phyloP scores from a whole-genome alignment of 345 rosid genomes.

The Populus davidiana region DNA sequence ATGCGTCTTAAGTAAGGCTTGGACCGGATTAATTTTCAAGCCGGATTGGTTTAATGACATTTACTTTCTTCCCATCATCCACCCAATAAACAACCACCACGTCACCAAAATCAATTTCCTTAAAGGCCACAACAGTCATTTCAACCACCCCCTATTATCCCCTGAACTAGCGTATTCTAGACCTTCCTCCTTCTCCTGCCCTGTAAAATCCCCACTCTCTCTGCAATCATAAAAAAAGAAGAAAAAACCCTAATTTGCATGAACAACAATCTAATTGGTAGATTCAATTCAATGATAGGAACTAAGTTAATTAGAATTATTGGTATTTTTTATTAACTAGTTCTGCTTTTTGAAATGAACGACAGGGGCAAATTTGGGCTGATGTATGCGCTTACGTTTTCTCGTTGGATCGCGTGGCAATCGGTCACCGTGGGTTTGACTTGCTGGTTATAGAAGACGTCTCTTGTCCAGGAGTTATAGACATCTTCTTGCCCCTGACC shows the following conservation, averaged over 20 bases:
- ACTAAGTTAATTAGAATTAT: too few species aligned
- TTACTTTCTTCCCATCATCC: background rate
- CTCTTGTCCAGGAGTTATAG: too few species aligned
- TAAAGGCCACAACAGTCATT: background rate
- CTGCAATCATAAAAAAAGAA: background rate
- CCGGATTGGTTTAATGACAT: too few species aligned
- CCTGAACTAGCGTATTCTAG: background rate
- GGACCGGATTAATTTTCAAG: too few species aligned
- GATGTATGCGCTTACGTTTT: slow-evolving; percentile 39
- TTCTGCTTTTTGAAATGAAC: background rate
- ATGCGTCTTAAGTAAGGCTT: too few species aligned
- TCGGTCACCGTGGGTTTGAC: too few species aligned
- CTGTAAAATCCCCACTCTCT: background rate
- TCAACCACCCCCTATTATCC: background rate
- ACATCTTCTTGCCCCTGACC: too few species aligned
- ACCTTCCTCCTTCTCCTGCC: background rate
- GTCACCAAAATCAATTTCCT: background rate
- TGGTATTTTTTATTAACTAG: too few species aligned
- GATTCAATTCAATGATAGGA: too few species aligned
- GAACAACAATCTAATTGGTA: too few species aligned
- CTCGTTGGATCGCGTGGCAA: background rate
- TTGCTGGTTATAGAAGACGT: too few species aligned
- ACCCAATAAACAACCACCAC: background rate
- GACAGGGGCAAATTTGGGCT: background rate
- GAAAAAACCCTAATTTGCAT: background rate